Base-by-base conservation (phyloP, 345 rosid genomes). In the Kernera saxatilis region DNA sequence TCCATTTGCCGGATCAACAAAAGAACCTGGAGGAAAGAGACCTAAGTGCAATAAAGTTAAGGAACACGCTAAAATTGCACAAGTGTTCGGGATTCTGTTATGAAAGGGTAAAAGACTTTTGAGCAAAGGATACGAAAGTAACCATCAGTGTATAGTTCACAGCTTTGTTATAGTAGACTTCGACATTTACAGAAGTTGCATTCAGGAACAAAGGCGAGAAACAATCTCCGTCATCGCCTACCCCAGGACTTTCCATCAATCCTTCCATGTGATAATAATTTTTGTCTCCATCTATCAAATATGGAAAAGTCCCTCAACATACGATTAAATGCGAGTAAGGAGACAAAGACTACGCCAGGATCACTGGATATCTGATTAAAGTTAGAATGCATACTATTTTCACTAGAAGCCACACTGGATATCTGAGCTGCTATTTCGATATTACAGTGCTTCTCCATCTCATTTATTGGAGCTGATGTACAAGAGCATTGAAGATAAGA, bases 91-190 rank as follows among this genome's bases (percentile, higher is more conserved):
- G 41, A 51, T 21, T 67, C 64, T 52, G 8, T 75, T 27, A 35
- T 54, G 17, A 32, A 56, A 17, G 5, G 21, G 36, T 19, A 46
- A 2, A 64, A 13, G 63, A 59, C 18, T 50, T 27, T 50, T 48
- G 21, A 57, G 55, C 57, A 72, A 82, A 91, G 97, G 99, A 94
- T 94, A 94, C 99, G 83, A 94, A 94, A 43, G 97, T 91, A 82
- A 91, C 97, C 97, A 94, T 91, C 84, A 94, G 79, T 59, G 97
- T 88, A 81, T 94, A 91, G 83, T 94, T 94, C 83, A 94, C 99
- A 78, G 99, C 97, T 84, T 91, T 94, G 73, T 91, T 94, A 56
- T 87, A 94, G 84, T 94, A 94, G 72, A 88, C 90, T 75, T 94
- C 99, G 46, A 91, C 84, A 78, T 94, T 89, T 64, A 94, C 88